phyloP scores from a whole-genome alignment of 1,139 yeast genomes.

The Saccharomyces uvarum region DNA sequence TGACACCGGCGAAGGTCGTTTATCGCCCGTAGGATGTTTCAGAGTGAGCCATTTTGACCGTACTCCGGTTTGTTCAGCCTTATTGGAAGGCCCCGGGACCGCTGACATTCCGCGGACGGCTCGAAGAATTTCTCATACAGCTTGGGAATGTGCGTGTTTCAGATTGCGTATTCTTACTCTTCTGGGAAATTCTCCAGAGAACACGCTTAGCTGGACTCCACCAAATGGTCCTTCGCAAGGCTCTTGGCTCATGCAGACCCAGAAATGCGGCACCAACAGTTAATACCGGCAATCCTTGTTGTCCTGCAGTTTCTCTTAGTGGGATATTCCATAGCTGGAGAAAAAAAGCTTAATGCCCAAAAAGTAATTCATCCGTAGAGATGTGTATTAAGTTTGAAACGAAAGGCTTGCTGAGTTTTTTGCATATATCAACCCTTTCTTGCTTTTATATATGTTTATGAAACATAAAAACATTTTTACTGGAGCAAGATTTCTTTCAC shows the following conservation, averaged over 20 bases:
- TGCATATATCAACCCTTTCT: not conserved
- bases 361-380: not conserved
- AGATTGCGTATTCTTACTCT: not conserved
- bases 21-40: not conserved
- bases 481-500: not conserved
- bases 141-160: not conserved
- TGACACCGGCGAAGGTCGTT: not conserved
- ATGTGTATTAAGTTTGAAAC: not conserved
- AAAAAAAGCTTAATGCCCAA: not conserved
- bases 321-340: not conserved
- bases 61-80: not conserved
- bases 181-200: not conserved
- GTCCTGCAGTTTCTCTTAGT: not conserved
- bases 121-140: not conserved
- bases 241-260: not conserved
- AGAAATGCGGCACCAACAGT: not conserved
- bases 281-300: not conserved
- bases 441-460: not conserved
- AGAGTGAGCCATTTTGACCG: constrained; percentile 1
- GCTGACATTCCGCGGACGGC: not conserved
- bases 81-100: not conserved
- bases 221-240: not conserved
- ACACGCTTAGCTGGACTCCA: constrained; percentile 1
- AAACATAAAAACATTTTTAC: not conserved
- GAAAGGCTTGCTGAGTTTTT: not conserved